A percentile compares a stretch with the other conserved stretches of the same genome.
Conservation (phyloP, 192 early-diverging fungal species). For the Thamnidium elegans region DNA sequence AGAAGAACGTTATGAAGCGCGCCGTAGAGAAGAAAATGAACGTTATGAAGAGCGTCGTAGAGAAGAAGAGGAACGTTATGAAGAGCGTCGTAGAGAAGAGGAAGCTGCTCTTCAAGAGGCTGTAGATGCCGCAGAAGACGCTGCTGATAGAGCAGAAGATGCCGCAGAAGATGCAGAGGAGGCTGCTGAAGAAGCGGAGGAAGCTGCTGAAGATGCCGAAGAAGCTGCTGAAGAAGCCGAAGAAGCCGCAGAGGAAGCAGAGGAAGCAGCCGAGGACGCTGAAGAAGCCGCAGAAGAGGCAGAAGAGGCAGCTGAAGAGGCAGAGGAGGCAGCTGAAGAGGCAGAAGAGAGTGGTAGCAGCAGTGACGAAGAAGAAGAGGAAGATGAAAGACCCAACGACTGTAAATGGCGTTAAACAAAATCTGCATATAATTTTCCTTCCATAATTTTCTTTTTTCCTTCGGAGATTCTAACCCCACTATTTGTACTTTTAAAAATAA, state of each 20-base stretch:
- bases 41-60: background rate
- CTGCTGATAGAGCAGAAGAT: background rate
- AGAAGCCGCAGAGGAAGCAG: constrained; percentile 6
- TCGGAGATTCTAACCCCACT: no score
- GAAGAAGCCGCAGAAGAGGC: background rate
- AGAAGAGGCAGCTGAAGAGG: background rate
- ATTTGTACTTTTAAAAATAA: no score
- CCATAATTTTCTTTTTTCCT: no score
- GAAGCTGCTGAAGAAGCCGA: constrained; percentile 2
- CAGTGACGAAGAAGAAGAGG: background rate
- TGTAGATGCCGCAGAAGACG: background rate
- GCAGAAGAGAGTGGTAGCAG: background rate
- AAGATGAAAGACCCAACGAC: background rate
- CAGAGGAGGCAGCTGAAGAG: background rate
- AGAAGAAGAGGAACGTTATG: background rate
- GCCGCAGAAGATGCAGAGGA: constrained; percentile 4
- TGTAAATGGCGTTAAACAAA: background rate
- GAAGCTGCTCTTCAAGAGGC: background rate
- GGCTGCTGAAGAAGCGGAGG: constrained; percentile 1
- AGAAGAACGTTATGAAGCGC: background rate
- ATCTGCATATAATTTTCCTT: no score
- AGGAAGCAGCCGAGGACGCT: background rate
- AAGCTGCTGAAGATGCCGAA: constrained; percentile 1
- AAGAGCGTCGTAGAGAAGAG: background rate
- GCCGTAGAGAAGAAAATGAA: background rate